Base-by-base conservation (phyloP, 345 rosid genomes). In the Cochlearia excelsa region DNA sequence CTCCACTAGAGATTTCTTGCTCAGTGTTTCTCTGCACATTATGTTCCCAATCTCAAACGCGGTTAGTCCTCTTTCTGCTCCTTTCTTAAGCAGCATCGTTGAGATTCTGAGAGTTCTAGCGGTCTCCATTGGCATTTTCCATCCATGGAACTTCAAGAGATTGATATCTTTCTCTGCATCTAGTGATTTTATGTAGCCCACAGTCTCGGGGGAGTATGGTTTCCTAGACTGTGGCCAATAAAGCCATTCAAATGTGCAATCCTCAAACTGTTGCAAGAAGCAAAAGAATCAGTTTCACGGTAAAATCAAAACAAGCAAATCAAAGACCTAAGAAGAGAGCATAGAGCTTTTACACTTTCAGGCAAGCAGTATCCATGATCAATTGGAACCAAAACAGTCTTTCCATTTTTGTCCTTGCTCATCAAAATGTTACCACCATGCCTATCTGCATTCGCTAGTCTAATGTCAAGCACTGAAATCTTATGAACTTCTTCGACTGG, bases 281-380 rank as follows among this genome's bases (percentile, higher is more conserved):
- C 47, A 46, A 62, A 40, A 41, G n/a, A 54, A 45, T 2, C 27
- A 60, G 61, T 45, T 38, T 51, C 50, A 46, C 10, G 7, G 23
- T 28, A 41, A 71, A 16, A 35, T 54, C 28, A 5, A 51, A 27
- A 27, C 9, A 59, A 59, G 10, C 30, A 46, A 60, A 40, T 40
- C 51, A 16, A 1, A 1, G 28, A 6, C 2, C 8, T 16, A 42
- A 33, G 31, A 29, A 9, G 31, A 49, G 1, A 44, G 23, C 23
- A 27, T 93, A 49, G 1, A 44, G 23, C 23, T 16, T 93, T 83
- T 66, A 90, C 97, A 11, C 73, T 87, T 60, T 85, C 85, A 46
- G 97, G 97, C 73, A 90, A 73, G 77, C 95, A 87, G 65, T 90
- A 90, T n/a, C 97, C 97, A 77, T 90, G 97, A 65, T 90, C 95